Evolutionary conservation across 495 filamentous ascomycete genomes (phyloP).

Genomic region (Penicillium verhagenii): DNA sequence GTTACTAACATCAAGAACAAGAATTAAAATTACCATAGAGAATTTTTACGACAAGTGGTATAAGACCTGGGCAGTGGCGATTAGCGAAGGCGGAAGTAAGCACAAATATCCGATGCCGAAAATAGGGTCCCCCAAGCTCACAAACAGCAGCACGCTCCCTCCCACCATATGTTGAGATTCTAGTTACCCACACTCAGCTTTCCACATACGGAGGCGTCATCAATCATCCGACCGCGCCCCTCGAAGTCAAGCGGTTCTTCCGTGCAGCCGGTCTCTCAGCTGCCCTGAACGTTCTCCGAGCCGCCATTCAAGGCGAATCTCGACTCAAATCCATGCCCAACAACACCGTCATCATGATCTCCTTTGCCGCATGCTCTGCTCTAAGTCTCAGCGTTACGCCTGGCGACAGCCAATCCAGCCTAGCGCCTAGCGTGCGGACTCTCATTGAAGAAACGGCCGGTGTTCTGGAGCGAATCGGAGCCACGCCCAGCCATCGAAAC

Average conservation of each 20-base stretch:
- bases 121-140: constrained; percentile 6
- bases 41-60: constrained; percentile 63
- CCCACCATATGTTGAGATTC: constrained; percentile 71
- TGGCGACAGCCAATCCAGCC: constrained; percentile 50
- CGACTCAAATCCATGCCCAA: constrained; percentile 74
- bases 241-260: constrained; percentile 70
- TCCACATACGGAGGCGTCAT: constrained; percentile 74
- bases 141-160: constrained; percentile 50
- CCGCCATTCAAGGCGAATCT: constrained; percentile 67
- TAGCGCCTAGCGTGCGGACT: constrained; percentile 65
- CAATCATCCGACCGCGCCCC: constrained; percentile 69
- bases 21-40: constrained; percentile 60
- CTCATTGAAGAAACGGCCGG: constrained; percentile 68
- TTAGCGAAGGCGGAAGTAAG: constrained; percentile 56
- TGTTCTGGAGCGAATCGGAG: constrained; percentile 67
- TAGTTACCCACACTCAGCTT: constrained; percentile 68
- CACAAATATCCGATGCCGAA: neutral
- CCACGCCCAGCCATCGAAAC: constrained; percentile 59
- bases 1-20: constrained; percentile 18
- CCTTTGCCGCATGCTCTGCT: constrained; percentile 70
- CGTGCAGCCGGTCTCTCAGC: constrained; percentile 66
- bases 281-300: constrained; percentile 69
- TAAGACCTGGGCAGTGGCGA: constrained; percentile 57
- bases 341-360: constrained; percentile 76
- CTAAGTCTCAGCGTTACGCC: constrained; percentile 61